A percentile compares a stretch with the other conserved stretches of the same genome.
Conservation (phyloP, 352 stramenopile species). For the Globisporangium cystogenes region DNA sequence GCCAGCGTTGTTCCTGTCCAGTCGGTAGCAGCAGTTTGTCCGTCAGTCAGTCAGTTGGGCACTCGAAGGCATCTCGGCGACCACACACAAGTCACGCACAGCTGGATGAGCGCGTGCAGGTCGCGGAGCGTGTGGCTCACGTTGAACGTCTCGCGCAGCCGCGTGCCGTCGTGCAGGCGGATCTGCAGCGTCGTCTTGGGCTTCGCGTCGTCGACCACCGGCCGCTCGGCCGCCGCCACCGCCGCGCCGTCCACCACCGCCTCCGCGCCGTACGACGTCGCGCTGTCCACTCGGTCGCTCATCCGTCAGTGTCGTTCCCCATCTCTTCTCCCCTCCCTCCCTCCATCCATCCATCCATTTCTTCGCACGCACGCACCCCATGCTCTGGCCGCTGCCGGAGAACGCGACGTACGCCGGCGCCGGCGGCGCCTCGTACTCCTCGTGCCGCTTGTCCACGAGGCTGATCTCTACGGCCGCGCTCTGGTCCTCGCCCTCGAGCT, state of each 20-base stretch:
- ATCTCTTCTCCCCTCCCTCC: neutral
- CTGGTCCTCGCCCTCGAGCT: constrained; percentile 68
- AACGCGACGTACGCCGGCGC: constrained; percentile 84
- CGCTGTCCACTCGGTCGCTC: constrained; percentile 13
- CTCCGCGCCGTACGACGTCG: constrained; percentile 34
- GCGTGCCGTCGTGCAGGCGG: constrained; percentile 77
- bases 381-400: constrained; percentile 74
- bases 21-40: neutral
- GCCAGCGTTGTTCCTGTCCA: constrained; percentile 57
- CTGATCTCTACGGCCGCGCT: constrained; percentile 72
- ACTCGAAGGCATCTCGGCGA: neutral
- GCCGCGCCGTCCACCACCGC: constrained; percentile 36
- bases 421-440: constrained; percentile 70
- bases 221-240: constrained; percentile 27
- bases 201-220: constrained; percentile 81
- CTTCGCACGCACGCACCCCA: constrained; percentile 31
- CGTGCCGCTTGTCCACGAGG: constrained; percentile 81
- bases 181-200: constrained; percentile 88
- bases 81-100: constrained; percentile 31
- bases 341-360: neutral
- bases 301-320: neutral
- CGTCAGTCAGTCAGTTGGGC: neutral
- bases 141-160: constrained; percentile 82
- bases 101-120: constrained; percentile 82
- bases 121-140: constrained; percentile 85